These are phyloP conservation scores for Aspergillus udagawae DNA, from an alignment of 2,329 filamentous ascomycete genomes.

Conservation along the genomic window DNA sequence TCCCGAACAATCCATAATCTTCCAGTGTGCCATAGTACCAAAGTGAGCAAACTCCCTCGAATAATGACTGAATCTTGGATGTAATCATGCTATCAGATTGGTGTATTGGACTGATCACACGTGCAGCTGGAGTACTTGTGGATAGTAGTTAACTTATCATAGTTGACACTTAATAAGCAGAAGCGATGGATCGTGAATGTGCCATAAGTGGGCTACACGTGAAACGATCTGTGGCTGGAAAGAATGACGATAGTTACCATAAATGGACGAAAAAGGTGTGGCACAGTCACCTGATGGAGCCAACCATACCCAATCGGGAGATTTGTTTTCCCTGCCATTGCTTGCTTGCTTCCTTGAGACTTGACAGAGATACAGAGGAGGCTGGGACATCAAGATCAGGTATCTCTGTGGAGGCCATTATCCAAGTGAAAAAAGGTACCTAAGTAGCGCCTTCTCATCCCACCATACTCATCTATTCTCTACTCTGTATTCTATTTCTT, in stretches of 20 bases:
- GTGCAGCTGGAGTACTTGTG: not conserved
- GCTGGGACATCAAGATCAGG: not conserved
- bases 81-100: not conserved
- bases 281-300: slow-evolving; percentile 22
- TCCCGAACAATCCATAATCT: not conserved
- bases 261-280: slow-evolving; percentile 10
- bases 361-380: not conserved
- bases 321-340: slow-evolving; percentile 34
- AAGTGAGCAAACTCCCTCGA: not conserved
- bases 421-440: not conserved
- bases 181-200: not conserved
- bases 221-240: slow-evolving; percentile 10
- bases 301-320: slow-evolving; percentile 33
- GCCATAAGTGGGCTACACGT: not conserved
- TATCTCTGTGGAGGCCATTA: not conserved
- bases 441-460: slow-evolving; percentile 3
- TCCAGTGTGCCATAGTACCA: not conserved
- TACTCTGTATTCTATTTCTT: slow-evolving; percentile 6
- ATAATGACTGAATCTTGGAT: not conserved
- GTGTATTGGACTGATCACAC: not conserved
- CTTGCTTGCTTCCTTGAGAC: not conserved
- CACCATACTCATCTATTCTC: slow-evolving; percentile 1
- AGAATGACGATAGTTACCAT: slow-evolving; percentile 19
- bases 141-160: no score
- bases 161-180: not conserved